Evolutionary conservation across 2,329 filamentous ascomycete species (phyloP).

Genomic region (Beauveria caledonica): DNA sequence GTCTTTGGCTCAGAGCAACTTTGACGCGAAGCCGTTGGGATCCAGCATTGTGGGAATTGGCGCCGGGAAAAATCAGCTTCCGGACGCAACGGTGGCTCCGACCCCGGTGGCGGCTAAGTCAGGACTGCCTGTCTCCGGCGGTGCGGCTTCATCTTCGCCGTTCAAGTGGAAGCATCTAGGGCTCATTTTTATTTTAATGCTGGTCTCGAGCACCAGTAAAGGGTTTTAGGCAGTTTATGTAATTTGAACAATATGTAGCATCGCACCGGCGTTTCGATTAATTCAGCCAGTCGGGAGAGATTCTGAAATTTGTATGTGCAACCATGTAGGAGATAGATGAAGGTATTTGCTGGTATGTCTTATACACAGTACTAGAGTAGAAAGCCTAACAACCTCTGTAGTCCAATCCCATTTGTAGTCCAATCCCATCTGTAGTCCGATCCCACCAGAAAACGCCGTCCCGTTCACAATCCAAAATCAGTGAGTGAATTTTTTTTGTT

Average conservation of each 20-base stretch:
- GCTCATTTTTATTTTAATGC: neutral
- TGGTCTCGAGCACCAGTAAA: neutral
- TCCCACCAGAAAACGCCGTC: neutral
- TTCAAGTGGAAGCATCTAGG: neutral
- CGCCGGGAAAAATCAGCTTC: slow-evolving; percentile 39
- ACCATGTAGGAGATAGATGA: neutral
- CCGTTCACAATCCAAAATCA: neutral
- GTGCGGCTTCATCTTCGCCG: neutral
- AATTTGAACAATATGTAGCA: neutral
- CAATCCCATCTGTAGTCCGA: neutral
- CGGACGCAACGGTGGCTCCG: slow-evolving; percentile 42
- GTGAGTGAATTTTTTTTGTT: neutral
- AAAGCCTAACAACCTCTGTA: neutral
- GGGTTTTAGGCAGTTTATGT: neutral
- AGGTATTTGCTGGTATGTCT: too few species aligned
- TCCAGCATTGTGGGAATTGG: slow-evolving; percentile 48
- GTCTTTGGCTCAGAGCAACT: slow-evolving; percentile 59
- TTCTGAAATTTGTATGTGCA: neutral
- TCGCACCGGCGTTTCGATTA: neutral
- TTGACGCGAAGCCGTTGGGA: slow-evolving; percentile 38
- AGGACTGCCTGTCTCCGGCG: slow-evolving; percentile 23
- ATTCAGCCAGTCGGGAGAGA: neutral
- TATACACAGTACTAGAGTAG: neutral
- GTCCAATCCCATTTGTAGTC: neutral
- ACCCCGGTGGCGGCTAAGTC: slow-evolving; percentile 42